A percentile compares a stretch with the other conserved stretches of the same genome.
phyloP scores from a whole-genome alignment of 768 basidiomycete species.

The Collybiopsis luxurians region DNA sequence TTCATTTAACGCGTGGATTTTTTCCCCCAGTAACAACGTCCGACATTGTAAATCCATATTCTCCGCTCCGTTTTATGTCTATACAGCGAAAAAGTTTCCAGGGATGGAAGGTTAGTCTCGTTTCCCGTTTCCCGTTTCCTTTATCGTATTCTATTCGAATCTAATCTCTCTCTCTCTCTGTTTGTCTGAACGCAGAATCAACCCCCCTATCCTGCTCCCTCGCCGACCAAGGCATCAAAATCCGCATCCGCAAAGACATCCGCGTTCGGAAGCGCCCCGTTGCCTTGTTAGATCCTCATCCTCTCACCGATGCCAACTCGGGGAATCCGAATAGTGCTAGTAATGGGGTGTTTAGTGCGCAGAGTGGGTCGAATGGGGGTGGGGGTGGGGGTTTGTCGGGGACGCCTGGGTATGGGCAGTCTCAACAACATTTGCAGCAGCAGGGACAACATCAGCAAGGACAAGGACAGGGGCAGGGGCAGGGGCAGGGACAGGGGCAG shows the following conservation, averaged over 20 bases:
- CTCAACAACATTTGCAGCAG: not conserved
- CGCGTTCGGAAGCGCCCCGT: constrained; percentile 73
- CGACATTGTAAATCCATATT: constrained; percentile 89
- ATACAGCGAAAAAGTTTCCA: constrained; percentile 95
- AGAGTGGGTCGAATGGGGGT: constrained; percentile 16
- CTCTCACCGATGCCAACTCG: constrained; percentile 14
- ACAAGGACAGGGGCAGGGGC: constrained; percentile 18
- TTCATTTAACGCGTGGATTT: no score
- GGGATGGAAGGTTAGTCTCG: constrained; percentile 82
- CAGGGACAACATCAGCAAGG: not conserved
- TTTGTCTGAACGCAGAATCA: constrained; percentile 53
- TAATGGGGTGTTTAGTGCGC: constrained; percentile 14
- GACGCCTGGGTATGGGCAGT: not conserved
- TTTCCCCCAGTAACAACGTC: constrained; percentile 75
- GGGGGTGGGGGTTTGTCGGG: constrained; percentile 17
- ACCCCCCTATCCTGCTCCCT: constrained; percentile 86
- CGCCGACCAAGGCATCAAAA: constrained; percentile 96
- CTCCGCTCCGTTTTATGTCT: constrained; percentile 89
- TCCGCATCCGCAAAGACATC: constrained; percentile 90
- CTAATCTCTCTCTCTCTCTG: constrained; percentile 5
- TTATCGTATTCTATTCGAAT: not conserved
- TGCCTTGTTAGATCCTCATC: constrained; percentile 10
- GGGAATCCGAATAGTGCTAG: constrained; percentile 11
- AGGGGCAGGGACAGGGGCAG: constrained; percentile 18
- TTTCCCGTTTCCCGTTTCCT: not conserved